phyloP scores from a whole-genome alignment of 192 early-diverging fungal species.

The Rhizoclosmatium globosum region DNA sequence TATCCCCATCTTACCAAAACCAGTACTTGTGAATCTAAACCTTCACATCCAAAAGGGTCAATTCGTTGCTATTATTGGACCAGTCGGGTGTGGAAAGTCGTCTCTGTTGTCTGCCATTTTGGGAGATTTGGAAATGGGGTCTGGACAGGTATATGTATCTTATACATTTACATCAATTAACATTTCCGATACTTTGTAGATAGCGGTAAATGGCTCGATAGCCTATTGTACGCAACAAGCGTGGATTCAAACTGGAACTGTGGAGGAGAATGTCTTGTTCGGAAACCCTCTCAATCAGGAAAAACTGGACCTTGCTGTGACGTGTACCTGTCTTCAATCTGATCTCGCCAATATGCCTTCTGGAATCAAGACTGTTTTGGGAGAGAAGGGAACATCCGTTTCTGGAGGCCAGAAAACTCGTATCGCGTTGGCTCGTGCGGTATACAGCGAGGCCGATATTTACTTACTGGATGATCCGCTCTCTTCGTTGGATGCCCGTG shows the following conservation, averaged over 20 bases:
- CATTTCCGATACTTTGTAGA: background rate
- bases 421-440: slow-evolving; percentile 46
- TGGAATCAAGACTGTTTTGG: slow-evolving; percentile 58
- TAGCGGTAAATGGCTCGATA: slow-evolving; percentile 31
- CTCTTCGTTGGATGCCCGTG: slow-evolving; percentile 55
- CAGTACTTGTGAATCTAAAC: slow-evolving; percentile 45
- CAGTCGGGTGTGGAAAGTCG: slow-evolving; percentile 81
- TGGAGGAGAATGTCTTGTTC: slow-evolving; percentile 59
- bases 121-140: slow-evolving; percentile 72
- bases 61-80: slow-evolving; percentile 77
- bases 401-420: slow-evolving; percentile 92
- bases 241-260: slow-evolving; percentile 52
- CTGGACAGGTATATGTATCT: slow-evolving; percentile 48
- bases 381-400: slow-evolving; percentile 90
- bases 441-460: slow-evolving; percentile 51
- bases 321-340: slow-evolving; percentile 40
- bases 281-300: slow-evolving; percentile 39
- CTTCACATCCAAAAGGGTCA: slow-evolving; percentile 48
- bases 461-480: slow-evolving; percentile 59
- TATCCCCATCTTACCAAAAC: too few relatives aligned
- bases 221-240: slow-evolving; percentile 54
- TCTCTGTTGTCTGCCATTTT: slow-evolving; percentile 78
- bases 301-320: slow-evolving; percentile 48
- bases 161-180: background rate
- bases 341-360: slow-evolving; percentile 47